Evolutionary conservation across 2,329 filamentous ascomycete species (phyloP).

Genomic region (Fusarium cicatricum): DNA sequence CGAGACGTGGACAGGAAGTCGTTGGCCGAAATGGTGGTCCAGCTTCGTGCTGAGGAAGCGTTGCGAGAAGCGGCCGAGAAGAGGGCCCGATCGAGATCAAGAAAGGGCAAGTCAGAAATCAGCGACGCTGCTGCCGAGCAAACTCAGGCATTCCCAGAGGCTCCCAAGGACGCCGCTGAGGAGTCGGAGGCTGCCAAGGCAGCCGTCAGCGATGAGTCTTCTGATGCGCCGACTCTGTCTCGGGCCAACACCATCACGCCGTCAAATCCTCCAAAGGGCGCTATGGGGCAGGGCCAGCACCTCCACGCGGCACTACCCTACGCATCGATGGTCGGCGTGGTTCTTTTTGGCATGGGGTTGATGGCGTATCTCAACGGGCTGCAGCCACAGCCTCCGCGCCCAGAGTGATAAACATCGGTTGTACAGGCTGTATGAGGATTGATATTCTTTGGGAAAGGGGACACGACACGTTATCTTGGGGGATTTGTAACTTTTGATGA

Average conservation of each 20-base stretch:
- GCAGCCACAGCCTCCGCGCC: slow-evolving; percentile 58
- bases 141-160: slow-evolving; percentile 27
- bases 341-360: slow-evolving; percentile 80
- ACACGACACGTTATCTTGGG: slow-evolving; percentile 35
- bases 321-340: slow-evolving; percentile 82
- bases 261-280: slow-evolving; percentile 49
- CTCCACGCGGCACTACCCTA: slow-evolving; percentile 71
- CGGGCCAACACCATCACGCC: slow-evolving; percentile 60
- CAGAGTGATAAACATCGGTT: slow-evolving; percentile 45
- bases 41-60: slow-evolving; percentile 75
- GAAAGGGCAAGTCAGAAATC: slow-evolving; percentile 40
- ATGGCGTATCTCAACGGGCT: slow-evolving; percentile 90
- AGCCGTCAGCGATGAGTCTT: slow-evolving; percentile 45
- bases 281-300: slow-evolving; percentile 54
- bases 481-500: slow-evolving; percentile 40
- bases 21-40: slow-evolving; percentile 86
- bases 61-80: slow-evolving; percentile 54
- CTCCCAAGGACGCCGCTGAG: slow-evolving; percentile 26
- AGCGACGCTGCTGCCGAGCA: slow-evolving; percentile 32
- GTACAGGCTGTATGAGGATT: slow-evolving; percentile 29
- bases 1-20: slow-evolving; percentile 75
- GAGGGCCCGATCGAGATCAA: slow-evolving; percentile 51
- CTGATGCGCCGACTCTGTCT: slow-evolving; percentile 55
- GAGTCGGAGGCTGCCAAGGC: slow-evolving; percentile 26
- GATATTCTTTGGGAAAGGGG: slow-evolving; percentile 23